These are phyloP conservation scores for Cladosporium sp. DNA, from an alignment of 2,329 filamentous ascomycete species.

Conservation along the genomic window DNA sequence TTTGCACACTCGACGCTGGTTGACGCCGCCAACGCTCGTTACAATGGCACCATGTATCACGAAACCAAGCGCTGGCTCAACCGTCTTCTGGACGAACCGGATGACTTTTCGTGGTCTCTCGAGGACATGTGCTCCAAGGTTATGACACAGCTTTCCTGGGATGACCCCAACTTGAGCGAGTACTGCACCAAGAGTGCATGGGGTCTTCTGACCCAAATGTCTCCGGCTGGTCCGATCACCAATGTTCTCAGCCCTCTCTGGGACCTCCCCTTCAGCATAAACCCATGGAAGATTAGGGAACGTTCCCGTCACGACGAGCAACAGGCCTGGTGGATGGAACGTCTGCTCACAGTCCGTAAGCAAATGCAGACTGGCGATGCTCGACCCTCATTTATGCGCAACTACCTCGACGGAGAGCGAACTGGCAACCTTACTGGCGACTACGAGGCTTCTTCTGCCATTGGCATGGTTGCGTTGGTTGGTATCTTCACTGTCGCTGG, in stretches of 20 bases:
- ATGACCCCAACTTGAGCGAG: slow-evolving; percentile 46
- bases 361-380: slow-evolving; percentile 41
- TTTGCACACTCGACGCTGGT: slow-evolving; percentile 51
- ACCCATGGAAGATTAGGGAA: slow-evolving; percentile 53
- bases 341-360: slow-evolving; percentile 34
- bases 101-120: slow-evolving; percentile 47
- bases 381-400: slow-evolving; percentile 38
- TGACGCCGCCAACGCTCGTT: slow-evolving; percentile 41
- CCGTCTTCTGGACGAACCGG: slow-evolving; percentile 46
- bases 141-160: slow-evolving; percentile 53
- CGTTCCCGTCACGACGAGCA: slow-evolving; percentile 51
- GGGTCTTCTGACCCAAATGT: slow-evolving; percentile 58
- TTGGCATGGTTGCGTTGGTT: slow-evolving; percentile 35
- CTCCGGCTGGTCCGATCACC: slow-evolving; percentile 54
- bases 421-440: slow-evolving; percentile 32
- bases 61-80: slow-evolving; percentile 53
- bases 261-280: slow-evolving; percentile 47
- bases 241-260: slow-evolving; percentile 54
- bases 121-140: slow-evolving; percentile 58
- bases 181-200: slow-evolving; percentile 50
- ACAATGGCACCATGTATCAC: slow-evolving; percentile 48
- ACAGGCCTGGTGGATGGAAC: slow-evolving; percentile 50
- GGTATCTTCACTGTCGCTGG: slow-evolving; percentile 34
- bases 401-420: slow-evolving; percentile 40
- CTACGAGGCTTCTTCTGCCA: slow-evolving; percentile 31